Conservation (phyloP, 164 flowering plant genomes). For the Nelumbo lutea region DNA sequence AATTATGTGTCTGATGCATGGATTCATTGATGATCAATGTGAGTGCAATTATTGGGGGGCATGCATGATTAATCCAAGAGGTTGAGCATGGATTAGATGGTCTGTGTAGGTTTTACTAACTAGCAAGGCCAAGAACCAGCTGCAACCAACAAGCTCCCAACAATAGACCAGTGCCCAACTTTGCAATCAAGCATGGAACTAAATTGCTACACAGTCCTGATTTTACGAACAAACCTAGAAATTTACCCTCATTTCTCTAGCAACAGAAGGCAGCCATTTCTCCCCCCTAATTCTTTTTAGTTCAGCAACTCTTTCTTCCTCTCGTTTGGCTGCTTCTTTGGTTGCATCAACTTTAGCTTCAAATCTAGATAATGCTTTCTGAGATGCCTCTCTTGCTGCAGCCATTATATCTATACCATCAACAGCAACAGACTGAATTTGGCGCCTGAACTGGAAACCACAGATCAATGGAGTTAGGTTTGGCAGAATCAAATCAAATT, state of each 20-base stretch:
- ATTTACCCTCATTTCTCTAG: conserved; percentile 46
- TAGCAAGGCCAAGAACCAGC: not conserved
- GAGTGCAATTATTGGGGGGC: not conserved
- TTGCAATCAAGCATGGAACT: not conserved
- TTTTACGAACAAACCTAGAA: not conserved
- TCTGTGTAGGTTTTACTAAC: not conserved
- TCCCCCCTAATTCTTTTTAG: conserved; percentile 85
- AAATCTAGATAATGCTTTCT: conserved; percentile 54
- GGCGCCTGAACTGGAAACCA: conserved; percentile 51
- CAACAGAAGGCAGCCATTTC: conserved; percentile 88
- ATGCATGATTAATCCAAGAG: not conserved
- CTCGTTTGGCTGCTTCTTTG: conserved; percentile 70
- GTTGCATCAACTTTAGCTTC: conserved; percentile 61
- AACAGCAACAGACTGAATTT: conserved; percentile 56
- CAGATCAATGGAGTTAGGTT: not conserved
- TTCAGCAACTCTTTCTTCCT: conserved; percentile 80
- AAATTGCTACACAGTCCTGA: not conserved
- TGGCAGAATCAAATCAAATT: not conserved
- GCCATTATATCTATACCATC: conserved; percentile 66
- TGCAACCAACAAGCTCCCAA: not conserved
- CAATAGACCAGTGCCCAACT: not conserved
- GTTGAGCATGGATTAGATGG: not conserved
- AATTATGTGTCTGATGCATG: too few species aligned
- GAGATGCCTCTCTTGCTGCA: conserved; percentile 47
- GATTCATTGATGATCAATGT: not conserved